Percentiles rank a stretch among this genome's conserved stretches.
Evolutionary conservation across 2,329 filamentous ascomycete species (phyloP).

Genomic region (Aspergillus sp.): DNA sequence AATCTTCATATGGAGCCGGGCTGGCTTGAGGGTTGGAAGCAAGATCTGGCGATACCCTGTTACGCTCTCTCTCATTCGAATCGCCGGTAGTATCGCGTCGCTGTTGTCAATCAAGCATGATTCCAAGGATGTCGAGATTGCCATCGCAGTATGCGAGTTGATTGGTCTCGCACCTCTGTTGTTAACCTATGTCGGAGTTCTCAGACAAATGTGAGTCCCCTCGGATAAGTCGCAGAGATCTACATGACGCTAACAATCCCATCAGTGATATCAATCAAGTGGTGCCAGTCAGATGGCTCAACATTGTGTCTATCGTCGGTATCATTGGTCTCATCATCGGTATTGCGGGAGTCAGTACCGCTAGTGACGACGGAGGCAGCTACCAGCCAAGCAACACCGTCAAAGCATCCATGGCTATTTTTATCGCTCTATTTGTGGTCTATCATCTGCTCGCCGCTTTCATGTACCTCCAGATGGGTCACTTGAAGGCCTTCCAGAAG

Average conservation of each 20-base stretch:
- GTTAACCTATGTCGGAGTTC: constrained; percentile 30
- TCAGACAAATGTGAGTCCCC: constrained; percentile 32
- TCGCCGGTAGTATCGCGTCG: constrained; percentile 30
- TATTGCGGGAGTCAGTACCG: constrained; percentile 25
- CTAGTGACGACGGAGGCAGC: not conserved
- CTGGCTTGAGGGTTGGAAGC: constrained; percentile 30
- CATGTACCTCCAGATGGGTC: constrained; percentile 17
- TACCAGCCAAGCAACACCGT: constrained; percentile 16
- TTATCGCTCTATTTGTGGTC: constrained; percentile 27
- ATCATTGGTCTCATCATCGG: constrained; percentile 29
- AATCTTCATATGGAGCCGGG: constrained; percentile 30
- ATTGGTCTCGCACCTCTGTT: constrained; percentile 34
- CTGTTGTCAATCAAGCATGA: constrained; percentile 26
- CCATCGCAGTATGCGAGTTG: constrained; percentile 30
- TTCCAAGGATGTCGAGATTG: constrained; percentile 21
- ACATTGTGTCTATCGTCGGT: constrained; percentile 12
- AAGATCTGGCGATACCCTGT: constrained; percentile 32
- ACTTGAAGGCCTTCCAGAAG: constrained; percentile 24
- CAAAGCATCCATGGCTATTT: constrained; percentile 29
- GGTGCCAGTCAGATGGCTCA: constrained; percentile 19
- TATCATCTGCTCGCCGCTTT: constrained; percentile 15
- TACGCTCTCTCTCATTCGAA: constrained; percentile 33
- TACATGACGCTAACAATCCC: not conserved
- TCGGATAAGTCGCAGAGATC: not conserved
- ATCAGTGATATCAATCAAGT: constrained; percentile 16